These are phyloP conservation scores for Pichiaceae sp. DNA, from an alignment of 1,139 yeast genomes.

Conservation along the genomic window DNA sequence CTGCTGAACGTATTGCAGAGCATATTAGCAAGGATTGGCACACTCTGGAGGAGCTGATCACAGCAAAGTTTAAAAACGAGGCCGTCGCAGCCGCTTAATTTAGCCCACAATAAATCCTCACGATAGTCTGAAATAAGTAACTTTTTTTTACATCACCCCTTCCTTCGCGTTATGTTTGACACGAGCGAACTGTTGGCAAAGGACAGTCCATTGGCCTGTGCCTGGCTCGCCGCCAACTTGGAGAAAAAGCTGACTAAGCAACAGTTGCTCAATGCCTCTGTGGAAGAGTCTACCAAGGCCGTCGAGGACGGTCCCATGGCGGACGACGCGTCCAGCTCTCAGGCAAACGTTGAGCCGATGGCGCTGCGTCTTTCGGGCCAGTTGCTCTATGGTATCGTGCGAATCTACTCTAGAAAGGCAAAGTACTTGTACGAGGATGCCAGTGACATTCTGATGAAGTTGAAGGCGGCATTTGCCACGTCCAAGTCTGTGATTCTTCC, in stretches of 20 bases:
- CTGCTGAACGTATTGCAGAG: neutral
- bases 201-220: conserved; percentile 81
- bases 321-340: neutral
- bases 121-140: too few relatives aligned
- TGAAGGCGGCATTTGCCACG: conserved; percentile 64
- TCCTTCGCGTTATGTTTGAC: conserved; percentile 25
- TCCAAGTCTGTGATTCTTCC: conserved; percentile 27
- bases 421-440: conserved; percentile 81
- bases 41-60: neutral
- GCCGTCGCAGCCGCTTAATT: neutral
- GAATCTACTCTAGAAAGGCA: conserved; percentile 83
- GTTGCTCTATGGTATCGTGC: conserved; percentile 76
- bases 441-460: conserved; percentile 62
- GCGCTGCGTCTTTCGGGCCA: conserved; percentile 87
- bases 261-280: conserved; percentile 67
- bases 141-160: neutral
- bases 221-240: conserved; percentile 90
- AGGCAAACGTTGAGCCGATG: conserved; percentile 35
- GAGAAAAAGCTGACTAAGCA: conserved; percentile 73
- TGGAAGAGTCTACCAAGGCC: conserved; percentile 57
- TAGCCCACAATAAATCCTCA: too few relatives aligned
- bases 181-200: conserved; percentile 42
- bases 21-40: neutral
- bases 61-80: neutral
- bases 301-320: conserved; percentile 24